Evolutionary conservation across 352 stramenopile genomes (phyloP).

Genomic region (Pythium sp.): DNA sequence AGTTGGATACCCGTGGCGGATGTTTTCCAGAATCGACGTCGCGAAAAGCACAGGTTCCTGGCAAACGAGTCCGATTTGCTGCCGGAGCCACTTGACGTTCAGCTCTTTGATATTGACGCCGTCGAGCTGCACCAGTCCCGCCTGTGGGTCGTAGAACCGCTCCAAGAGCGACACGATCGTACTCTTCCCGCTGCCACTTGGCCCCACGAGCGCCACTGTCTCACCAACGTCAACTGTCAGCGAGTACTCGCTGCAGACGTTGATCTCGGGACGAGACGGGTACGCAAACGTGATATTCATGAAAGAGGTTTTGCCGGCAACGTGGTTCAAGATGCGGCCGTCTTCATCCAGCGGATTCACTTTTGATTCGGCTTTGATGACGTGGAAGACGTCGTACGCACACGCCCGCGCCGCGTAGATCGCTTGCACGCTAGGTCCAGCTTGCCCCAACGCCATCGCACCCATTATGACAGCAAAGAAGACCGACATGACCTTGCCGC

Average conservation of each 20-base stretch:
- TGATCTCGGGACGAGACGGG: constrained; percentile 50
- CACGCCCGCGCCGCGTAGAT: constrained; percentile 51
- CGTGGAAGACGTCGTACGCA: constrained; percentile 62
- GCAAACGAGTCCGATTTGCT: constrained; percentile 86
- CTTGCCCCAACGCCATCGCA: constrained; percentile 69
- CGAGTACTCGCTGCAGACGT: constrained; percentile 60
- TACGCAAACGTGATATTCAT: constrained; percentile 81
- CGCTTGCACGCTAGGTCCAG: constrained; percentile 56
- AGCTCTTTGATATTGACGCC: constrained; percentile 50
- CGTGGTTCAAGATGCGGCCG: constrained; percentile 21
- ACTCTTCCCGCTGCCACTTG: constrained; percentile 12
- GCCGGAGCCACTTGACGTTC: constrained; percentile 81
- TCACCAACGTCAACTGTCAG: constrained; percentile 59
- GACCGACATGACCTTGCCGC: constrained; percentile 62
- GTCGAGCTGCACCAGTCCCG: constrained; percentile 38
- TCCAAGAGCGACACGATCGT: constrained; percentile 13
- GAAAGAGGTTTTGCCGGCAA: constrained; percentile 61
- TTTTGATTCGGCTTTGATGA: constrained; percentile 54
- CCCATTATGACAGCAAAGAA: constrained; percentile 74
- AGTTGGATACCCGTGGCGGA: constrained; percentile 61
- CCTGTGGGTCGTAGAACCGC: constrained; percentile 32
- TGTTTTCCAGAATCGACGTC: constrained; percentile 68
- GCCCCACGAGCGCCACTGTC: constrained; percentile 33
- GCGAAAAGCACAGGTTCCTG: constrained; percentile 57
- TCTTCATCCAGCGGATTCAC: constrained; percentile 48